phyloP scores from a whole-genome alignment of 768 basidiomycete genomes.

The Xanthoconium stramineum region DNA sequence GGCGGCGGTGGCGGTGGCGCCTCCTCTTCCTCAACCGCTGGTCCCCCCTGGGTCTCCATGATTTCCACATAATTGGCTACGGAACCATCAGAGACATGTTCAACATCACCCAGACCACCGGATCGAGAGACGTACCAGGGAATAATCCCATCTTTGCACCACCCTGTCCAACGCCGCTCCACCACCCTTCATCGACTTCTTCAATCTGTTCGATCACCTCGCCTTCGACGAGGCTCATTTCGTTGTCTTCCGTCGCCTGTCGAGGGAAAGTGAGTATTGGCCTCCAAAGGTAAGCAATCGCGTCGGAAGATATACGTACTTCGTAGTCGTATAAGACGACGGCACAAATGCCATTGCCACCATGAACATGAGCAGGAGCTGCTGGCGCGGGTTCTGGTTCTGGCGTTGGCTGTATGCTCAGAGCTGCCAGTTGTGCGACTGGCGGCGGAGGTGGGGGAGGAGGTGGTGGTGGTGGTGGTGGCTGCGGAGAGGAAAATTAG shows the following conservation, averaged over 20 bases:
- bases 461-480: slow-evolving; percentile 38
- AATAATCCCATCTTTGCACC: slow-evolving; percentile 76
- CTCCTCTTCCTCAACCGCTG: slow-evolving; percentile 38
- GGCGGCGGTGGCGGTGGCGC: slow-evolving; percentile 57
- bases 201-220: slow-evolving; percentile 81
- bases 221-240: slow-evolving; percentile 76
- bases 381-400: slow-evolving; percentile 22
- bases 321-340: slow-evolving; percentile 82
- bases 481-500: neutral
- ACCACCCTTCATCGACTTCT: slow-evolving; percentile 89
- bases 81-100: neutral
- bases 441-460: slow-evolving; percentile 50
- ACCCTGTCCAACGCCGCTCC: slow-evolving; percentile 69
- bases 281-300: neutral
- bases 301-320: slow-evolving; percentile 30
- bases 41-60: slow-evolving; percentile 45
- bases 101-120: neutral
- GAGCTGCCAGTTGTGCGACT: slow-evolving; percentile 29
- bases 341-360: slow-evolving; percentile 56
- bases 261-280: neutral
- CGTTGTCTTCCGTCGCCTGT: slow-evolving; percentile 82
- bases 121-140: slow-evolving; percentile 55
- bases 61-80: slow-evolving; percentile 87
- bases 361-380: slow-evolving; percentile 15
- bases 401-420: slow-evolving; percentile 29